A percentile compares a stretch with the other conserved stretches of the same genome.
Conservation (phyloP, 805 yeast species). For the Blastobotrys peoriensis region DNA sequence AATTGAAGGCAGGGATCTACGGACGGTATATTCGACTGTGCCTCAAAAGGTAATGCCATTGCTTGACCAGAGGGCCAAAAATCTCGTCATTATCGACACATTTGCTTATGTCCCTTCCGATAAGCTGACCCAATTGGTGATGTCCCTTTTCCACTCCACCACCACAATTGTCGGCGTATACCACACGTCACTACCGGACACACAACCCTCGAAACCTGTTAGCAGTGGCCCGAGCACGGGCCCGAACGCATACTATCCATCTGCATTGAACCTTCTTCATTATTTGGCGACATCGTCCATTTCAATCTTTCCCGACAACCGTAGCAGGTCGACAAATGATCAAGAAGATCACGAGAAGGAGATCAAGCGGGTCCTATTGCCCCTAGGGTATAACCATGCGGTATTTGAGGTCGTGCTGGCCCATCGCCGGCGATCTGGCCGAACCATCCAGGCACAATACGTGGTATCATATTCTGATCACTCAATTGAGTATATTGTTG, state of each 20-base stretch:
- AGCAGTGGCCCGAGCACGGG: slow-evolving; percentile 5
- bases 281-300: slow-evolving; percentile 74
- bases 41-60: background rate
- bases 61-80: slow-evolving; percentile 21
- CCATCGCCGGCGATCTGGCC: slow-evolving; percentile 79
- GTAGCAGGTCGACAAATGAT: slow-evolving; percentile 28
- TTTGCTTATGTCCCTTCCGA: slow-evolving; percentile 50
- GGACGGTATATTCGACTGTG: background rate
- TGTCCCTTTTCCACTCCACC: slow-evolving; percentile 43
- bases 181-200: slow-evolving; percentile 30
- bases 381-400: slow-evolving; percentile 44
- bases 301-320: slow-evolving; percentile 45
- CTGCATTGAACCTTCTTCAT: slow-evolving; percentile 44
- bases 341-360: slow-evolving; percentile 44
- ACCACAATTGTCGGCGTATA: slow-evolving; percentile 42
- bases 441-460: slow-evolving; percentile 56
- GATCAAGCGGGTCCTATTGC: slow-evolving; percentile 40
- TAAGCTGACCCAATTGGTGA: slow-evolving; percentile 44
- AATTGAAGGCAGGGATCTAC: slow-evolving; percentile 7
- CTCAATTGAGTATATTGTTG: slow-evolving; percentile 38
- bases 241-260: slow-evolving; percentile 44
- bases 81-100: slow-evolving; percentile 59
- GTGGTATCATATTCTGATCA: slow-evolving; percentile 40
- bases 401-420: slow-evolving; percentile 46
- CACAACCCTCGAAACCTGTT: background rate